A percentile compares a stretch with the other conserved stretches of the same genome.
Conservation (phyloP, 805 yeast species). For the Metschnikowia vanudenii region DNA sequence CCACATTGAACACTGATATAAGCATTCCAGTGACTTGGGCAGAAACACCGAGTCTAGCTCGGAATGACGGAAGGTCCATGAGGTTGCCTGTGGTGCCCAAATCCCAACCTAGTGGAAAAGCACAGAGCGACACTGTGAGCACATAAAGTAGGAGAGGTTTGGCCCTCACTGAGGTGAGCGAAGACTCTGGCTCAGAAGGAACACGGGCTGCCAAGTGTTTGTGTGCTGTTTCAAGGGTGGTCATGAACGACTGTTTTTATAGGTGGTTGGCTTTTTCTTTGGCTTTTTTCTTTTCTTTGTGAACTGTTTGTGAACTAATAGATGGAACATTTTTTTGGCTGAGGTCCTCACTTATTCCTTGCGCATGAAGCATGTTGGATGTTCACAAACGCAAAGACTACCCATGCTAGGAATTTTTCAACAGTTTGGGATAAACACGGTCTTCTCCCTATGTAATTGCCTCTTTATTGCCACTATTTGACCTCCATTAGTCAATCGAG, state of each 20-base stretch:
- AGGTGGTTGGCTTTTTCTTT: neutral
- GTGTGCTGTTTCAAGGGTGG: neutral
- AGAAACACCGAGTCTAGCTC: slow-evolving; percentile 9
- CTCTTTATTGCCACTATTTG: too few species aligned
- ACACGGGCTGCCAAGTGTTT: slow-evolving; percentile 9
- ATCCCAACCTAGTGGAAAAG: slow-evolving; percentile 16
- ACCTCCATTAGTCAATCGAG: too few species aligned
- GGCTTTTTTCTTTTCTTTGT: neutral
- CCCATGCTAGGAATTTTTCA: too few species aligned
- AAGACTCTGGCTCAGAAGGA: slow-evolving; percentile 1
- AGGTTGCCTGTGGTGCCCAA: slow-evolving; percentile 15
- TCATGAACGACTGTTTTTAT: neutral
- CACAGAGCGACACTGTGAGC: slow-evolving; percentile 7
- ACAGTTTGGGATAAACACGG: too few species aligned
- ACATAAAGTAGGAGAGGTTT: slow-evolving; percentile 7
- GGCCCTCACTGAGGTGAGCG: neutral
- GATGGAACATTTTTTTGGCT: too few species aligned
- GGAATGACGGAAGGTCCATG: slow-evolving; percentile 11
- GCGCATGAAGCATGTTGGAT: too few species aligned
- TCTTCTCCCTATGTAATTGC: too few species aligned
- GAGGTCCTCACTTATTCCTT: too few species aligned
- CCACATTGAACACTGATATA: slow-evolving; percentile 11
- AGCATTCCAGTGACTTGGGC: slow-evolving; percentile 4
- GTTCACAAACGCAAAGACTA: too few species aligned
- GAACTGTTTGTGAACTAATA: neutral